These are phyloP conservation scores for Diddensiella santjacobensis DNA, from an alignment of 805 yeast genomes.

Conservation along the genomic window DNA sequence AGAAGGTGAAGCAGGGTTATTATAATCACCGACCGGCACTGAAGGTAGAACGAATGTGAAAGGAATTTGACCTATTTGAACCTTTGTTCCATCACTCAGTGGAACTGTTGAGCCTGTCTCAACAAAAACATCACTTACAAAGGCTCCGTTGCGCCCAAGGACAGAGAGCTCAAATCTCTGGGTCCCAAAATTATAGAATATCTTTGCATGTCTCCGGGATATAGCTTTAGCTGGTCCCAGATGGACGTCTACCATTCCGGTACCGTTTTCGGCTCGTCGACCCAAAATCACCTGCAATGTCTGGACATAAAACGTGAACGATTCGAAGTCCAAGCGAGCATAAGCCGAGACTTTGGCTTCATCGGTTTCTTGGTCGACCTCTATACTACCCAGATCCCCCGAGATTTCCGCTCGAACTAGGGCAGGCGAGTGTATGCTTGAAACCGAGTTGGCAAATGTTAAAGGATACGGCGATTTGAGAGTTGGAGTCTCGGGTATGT, in stretches of 20 bases:
- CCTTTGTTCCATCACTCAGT: slow-evolving; percentile 65
- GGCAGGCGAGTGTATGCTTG: slow-evolving; percentile 2
- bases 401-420: not conserved
- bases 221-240: slow-evolving; percentile 89
- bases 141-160: slow-evolving; percentile 93
- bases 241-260: slow-evolving; percentile 69
- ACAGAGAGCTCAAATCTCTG: slow-evolving; percentile 90
- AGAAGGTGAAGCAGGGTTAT: not conserved
- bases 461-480: slow-evolving; percentile 20
- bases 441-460: slow-evolving; percentile 22
- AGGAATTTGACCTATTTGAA: slow-evolving; percentile 90
- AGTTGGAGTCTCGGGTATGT: slow-evolving; percentile 3
- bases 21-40: slow-evolving; percentile 31
- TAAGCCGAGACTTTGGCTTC: slow-evolving; percentile 39
- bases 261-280: slow-evolving; percentile 72
- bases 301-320: slow-evolving; percentile 92
- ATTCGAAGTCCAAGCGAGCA: slow-evolving; percentile 74
- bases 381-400: not conserved
- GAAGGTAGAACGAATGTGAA: slow-evolving; percentile 84
- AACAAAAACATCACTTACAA: slow-evolving; percentile 85
- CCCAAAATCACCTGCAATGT: slow-evolving; percentile 92
- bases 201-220: slow-evolving; percentile 90
- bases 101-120: slow-evolving; percentile 92
- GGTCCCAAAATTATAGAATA: slow-evolving; percentile 93
- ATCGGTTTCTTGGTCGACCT: slow-evolving; percentile 15